phyloP scores from a whole-genome alignment of 2,329 filamentous ascomycete species.

The Huntiella abstrusa region DNA sequence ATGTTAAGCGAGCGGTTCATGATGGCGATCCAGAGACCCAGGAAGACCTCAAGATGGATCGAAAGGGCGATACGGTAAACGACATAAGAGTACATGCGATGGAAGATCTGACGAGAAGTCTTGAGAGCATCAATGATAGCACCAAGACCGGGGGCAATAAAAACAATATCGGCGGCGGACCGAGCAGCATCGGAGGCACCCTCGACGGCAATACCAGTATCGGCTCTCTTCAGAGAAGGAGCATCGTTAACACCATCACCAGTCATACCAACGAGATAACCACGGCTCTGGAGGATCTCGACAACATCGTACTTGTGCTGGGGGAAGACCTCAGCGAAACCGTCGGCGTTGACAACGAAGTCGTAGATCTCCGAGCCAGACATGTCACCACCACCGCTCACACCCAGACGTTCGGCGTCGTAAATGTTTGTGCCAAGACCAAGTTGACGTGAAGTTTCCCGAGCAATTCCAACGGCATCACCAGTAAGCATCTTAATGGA shows the following conservation, averaged over 20 bases:
- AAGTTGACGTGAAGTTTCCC: slow-evolving; percentile 38
- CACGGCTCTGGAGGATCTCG: slow-evolving; percentile 82
- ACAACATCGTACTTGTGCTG: slow-evolving; percentile 93
- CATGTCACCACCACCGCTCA: slow-evolving; percentile 81
- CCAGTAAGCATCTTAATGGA: slow-evolving; percentile 94
- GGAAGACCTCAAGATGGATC: slow-evolving; percentile 77
- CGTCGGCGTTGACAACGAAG: slow-evolving; percentile 87
- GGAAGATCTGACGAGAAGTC: slow-evolving; percentile 86
- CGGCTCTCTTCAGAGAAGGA: slow-evolving; percentile 83
- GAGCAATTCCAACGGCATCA: slow-evolving; percentile 66
- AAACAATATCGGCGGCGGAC: slow-evolving; percentile 83
- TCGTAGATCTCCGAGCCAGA: slow-evolving; percentile 85
- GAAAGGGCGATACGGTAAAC: slow-evolving; percentile 89
- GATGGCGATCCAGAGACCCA: slow-evolving; percentile 81
- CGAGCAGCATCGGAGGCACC: slow-evolving; percentile 80
- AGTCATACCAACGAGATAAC: slow-evolving; percentile 89
- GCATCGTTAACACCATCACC: slow-evolving; percentile 92
- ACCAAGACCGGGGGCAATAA: slow-evolving; percentile 77
- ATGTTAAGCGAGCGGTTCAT: slow-evolving; percentile 71
- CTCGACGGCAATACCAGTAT: slow-evolving; percentile 88
- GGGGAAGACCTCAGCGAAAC: slow-evolving; percentile 86
- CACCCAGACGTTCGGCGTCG: slow-evolving; percentile 80
- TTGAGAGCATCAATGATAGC: slow-evolving; percentile 86
- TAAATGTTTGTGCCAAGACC: slow-evolving; percentile 87
- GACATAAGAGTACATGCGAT: slow-evolving; percentile 92